Evolutionary conservation across 352 stramenopile species (phyloP).

Genomic region (Phytopythium litorale): DNA sequence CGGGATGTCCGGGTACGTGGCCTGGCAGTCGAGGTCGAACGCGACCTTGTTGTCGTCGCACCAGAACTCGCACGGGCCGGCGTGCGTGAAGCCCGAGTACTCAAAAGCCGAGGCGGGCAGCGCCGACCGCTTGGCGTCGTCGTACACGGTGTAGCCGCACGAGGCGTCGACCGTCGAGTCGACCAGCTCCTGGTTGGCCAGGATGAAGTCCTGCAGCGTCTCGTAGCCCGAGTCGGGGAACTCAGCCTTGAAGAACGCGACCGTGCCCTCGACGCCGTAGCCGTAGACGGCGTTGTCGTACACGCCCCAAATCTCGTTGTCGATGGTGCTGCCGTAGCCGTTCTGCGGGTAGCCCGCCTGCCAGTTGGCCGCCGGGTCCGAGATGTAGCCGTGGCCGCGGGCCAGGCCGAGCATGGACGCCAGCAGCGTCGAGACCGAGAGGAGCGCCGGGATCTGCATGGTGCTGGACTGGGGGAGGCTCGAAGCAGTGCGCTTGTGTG

Average conservation of each 20-base stretch:
- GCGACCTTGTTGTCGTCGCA: conserved; percentile 51
- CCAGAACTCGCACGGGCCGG: conserved; percentile 57
- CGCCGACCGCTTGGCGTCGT: conserved; percentile 28
- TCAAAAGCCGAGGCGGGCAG: conserved; percentile 30
- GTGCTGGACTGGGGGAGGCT: neutral
- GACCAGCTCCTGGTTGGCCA: conserved; percentile 39
- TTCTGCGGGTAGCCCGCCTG: conserved; percentile 34
- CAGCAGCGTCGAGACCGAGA: conserved; percentile 9
- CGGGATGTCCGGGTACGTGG: conserved; percentile 28
- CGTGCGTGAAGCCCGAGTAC: conserved; percentile 52
- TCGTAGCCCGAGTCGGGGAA: conserved; percentile 32
- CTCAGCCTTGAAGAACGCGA: conserved; percentile 31
- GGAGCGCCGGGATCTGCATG: conserved; percentile 6
- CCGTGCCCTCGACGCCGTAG: conserved; percentile 29
- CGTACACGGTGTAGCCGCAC: conserved; percentile 37
- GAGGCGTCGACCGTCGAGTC: conserved; percentile 24
- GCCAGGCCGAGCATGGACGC: conserved; percentile 6
- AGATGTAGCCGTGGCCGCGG: conserved; percentile 23
- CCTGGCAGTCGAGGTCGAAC: conserved; percentile 44
- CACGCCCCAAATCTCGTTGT: conserved; percentile 27
- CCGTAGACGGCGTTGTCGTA: conserved; percentile 37
- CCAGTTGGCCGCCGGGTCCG: conserved; percentile 19
- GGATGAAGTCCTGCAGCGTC: conserved; percentile 40
- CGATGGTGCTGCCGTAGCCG: conserved; percentile 38
- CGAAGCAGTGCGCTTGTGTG: neutral